Conservation (phyloP, 768 basidiomycete genomes). For the Podaxis carcinomalis region DNA sequence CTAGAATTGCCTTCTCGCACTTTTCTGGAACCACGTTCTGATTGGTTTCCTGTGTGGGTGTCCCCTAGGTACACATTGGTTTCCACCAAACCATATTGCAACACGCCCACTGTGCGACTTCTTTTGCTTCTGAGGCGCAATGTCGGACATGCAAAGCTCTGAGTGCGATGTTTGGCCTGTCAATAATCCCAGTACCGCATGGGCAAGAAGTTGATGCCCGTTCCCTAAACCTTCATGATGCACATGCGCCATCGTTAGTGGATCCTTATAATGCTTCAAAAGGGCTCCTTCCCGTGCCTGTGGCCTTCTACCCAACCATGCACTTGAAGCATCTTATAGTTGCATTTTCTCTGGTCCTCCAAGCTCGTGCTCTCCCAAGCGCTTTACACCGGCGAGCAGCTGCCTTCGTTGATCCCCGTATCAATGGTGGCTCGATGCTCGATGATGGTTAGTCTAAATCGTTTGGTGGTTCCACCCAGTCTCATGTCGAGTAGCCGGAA, state of each 20-base stretch:
- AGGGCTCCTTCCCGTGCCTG: not conserved
- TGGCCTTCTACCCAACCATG: not conserved
- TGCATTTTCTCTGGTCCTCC: not conserved
- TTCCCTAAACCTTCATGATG: not conserved
- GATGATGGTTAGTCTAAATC: slow-evolving; percentile 37
- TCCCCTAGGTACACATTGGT: not conserved
- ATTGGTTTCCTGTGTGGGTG: not conserved
- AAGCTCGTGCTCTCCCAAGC: slow-evolving; percentile 1
- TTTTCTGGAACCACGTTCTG: not conserved
- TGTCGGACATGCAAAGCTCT: not conserved
- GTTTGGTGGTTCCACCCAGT: not conserved
- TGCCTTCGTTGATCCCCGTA: slow-evolving; percentile 39
- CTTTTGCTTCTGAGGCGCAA: not conserved
- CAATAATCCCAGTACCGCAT: slow-evolving; percentile 4
- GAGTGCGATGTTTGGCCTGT: not conserved
- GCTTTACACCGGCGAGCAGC: slow-evolving; percentile 18
- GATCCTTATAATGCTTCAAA: not conserved
- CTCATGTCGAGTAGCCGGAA: slow-evolving; percentile 21
- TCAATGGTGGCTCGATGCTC: slow-evolving; percentile 60
- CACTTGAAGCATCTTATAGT: not conserved
- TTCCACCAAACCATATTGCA: not conserved
- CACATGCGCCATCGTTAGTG: not conserved
- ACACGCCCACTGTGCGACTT: not conserved
- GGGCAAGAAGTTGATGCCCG: not conserved
- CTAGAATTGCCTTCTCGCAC: not conserved